phyloP scores from a whole-genome alignment of 164 flowering plant species.

The Kingdonia uniflora region DNA sequence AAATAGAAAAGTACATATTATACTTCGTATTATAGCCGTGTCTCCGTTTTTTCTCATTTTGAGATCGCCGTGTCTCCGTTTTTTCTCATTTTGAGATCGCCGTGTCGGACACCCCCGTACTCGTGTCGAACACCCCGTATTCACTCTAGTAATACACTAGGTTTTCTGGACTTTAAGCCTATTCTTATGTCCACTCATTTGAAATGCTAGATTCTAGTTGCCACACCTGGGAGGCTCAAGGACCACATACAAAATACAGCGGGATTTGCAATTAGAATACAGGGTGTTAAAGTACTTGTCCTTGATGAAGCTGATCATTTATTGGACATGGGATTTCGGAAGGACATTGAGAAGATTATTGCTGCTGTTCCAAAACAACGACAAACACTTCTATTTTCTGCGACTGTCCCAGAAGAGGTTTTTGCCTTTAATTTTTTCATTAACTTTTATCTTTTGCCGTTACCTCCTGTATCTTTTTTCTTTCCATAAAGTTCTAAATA shows the following conservation, averaged over 20 bases:
- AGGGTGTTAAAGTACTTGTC: constrained; percentile 93
- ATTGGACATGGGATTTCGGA: constrained; percentile 95
- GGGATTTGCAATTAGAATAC: constrained; percentile 79
- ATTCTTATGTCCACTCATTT: too few species aligned
- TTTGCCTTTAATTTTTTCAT: constrained; percentile 7
- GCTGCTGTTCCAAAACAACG: constrained; percentile 92
- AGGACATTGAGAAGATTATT: constrained; percentile 78
- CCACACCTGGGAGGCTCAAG: constrained; percentile 96
- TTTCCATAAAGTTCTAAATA: constrained; percentile 9
- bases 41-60: too few species aligned
- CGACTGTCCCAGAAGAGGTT: constrained; percentile 92
- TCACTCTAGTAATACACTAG: too few species aligned
- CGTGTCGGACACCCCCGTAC: too few species aligned
- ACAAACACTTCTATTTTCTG: constrained; percentile 95
- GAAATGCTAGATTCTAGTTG: constrained; percentile 70
- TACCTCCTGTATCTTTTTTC: constrained; percentile 3
- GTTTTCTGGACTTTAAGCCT: too few species aligned
- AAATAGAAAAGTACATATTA: too few species aligned
- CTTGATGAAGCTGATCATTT: constrained; percentile 98
- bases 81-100: too few species aligned
- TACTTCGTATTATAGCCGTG: too few species aligned
- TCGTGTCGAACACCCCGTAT: too few species aligned
- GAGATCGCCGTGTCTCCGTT: too few species aligned
- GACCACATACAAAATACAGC: constrained; percentile 95
- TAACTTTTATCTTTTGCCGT: too few species aligned